These are phyloP conservation scores for Datisca glomerata DNA, from an alignment of 306 rosid genomes.

Conservation along the genomic window DNA sequence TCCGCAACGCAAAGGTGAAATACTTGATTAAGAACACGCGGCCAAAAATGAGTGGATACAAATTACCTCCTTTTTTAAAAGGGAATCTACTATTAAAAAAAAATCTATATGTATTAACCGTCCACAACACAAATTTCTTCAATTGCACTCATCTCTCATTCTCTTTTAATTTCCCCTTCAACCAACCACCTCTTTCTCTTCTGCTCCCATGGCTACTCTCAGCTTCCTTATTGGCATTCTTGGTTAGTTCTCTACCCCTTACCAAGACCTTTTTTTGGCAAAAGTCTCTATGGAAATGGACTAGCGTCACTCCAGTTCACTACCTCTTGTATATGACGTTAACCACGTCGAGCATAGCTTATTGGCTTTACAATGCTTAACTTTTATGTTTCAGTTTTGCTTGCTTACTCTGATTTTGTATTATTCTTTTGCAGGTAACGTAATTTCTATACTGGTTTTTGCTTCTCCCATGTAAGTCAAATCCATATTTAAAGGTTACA, in stretches of 20 bases:
- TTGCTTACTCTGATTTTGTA: background rate
- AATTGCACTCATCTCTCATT: background rate
- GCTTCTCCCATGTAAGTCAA: slow-evolving; percentile 45
- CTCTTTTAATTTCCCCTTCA: background rate
- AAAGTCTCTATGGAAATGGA: background rate
- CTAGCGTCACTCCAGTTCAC: background rate
- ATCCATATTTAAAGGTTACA: too few relatives aligned
- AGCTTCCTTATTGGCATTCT: slow-evolving; percentile 11
- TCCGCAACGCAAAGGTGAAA: too few relatives aligned
- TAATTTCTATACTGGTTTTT: slow-evolving; percentile 35
- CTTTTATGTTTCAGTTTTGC: background rate
- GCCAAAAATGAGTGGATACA: too few relatives aligned
- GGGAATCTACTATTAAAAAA: too few relatives aligned
- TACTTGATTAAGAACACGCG: too few relatives aligned
- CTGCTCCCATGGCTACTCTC: slow-evolving; percentile 1
- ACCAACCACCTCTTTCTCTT: background rate
- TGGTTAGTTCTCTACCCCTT: slow-evolving; percentile 1
- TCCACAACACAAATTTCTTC: too few relatives aligned
- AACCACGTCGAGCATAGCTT: too few relatives aligned
- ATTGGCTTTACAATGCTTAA: too few relatives aligned
- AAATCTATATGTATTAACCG: too few relatives aligned
- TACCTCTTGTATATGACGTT: background rate
- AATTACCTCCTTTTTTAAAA: too few relatives aligned
- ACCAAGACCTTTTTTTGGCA: background rate
- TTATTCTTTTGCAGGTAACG: slow-evolving; percentile 27